phyloP scores from a whole-genome alignment of 2,329 filamentous ascomycete genomes.

The Periconia sp. region DNA sequence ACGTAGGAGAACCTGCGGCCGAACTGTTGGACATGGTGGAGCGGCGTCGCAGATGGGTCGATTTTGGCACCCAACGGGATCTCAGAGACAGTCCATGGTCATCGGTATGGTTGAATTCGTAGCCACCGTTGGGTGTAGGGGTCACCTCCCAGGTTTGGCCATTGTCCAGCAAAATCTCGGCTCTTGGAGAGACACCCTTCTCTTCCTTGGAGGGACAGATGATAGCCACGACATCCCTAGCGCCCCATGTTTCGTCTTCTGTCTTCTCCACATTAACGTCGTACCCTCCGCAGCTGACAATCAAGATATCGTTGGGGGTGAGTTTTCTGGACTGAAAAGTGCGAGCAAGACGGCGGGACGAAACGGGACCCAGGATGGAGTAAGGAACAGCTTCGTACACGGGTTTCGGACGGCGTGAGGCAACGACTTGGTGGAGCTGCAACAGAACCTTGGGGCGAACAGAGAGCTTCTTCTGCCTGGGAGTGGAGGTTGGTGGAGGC shows the following conservation, averaged over 20 bases:
- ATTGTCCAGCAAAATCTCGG: slow-evolving; percentile 66
- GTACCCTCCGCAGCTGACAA: slow-evolving; percentile 73
- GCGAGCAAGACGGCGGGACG: slow-evolving; percentile 56
- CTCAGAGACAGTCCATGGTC: slow-evolving; percentile 60
- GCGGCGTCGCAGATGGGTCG: slow-evolving; percentile 19
- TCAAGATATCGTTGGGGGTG: slow-evolving; percentile 68
- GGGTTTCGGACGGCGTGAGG: slow-evolving; percentile 63
- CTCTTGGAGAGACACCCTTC: slow-evolving; percentile 59
- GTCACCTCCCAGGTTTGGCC: slow-evolving; percentile 50
- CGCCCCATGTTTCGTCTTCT: slow-evolving; percentile 54
- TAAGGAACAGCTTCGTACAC: slow-evolving; percentile 74
- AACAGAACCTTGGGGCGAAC: slow-evolving; percentile 69
- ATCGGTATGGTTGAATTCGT: slow-evolving; percentile 62
- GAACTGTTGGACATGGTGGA: slow-evolving; percentile 27
- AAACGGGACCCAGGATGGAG: slow-evolving; percentile 57
- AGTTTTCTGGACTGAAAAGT: slow-evolving; percentile 66
- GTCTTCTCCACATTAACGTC: slow-evolving; percentile 40
- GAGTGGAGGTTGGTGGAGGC: slow-evolving; percentile 61
- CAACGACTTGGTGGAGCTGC: slow-evolving; percentile 69
- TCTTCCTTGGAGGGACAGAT: slow-evolving; percentile 63
- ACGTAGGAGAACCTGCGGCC: slow-evolving; percentile 15
- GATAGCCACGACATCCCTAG: slow-evolving; percentile 65
- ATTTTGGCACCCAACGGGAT: slow-evolving; percentile 68
- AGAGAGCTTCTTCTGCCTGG: slow-evolving; percentile 61
- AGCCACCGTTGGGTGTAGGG: slow-evolving; percentile 46